Evolutionary conservation across 2,329 filamentous ascomycete genomes (phyloP), one percentile per base, ranked within the genome.

Genomic region (Hirsutella thompsonii): DNA sequence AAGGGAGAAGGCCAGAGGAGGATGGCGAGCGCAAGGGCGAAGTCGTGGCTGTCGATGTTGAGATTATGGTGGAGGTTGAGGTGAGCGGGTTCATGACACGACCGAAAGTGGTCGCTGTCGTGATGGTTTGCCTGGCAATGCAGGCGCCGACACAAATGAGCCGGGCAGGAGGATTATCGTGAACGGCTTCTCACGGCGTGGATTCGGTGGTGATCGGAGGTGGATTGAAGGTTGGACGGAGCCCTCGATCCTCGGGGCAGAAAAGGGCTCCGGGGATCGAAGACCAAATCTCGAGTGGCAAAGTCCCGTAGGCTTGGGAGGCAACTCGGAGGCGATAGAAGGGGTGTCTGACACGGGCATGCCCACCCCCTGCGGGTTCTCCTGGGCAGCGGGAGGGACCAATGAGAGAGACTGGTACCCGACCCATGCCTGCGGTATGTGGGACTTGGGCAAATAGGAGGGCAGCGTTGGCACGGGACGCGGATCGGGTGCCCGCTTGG

Each of bases 221-320:
- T 45, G 39, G 29, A 38, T 44, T 32, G 14, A 34, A 43, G 45
- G 37, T 39, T 41, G 36, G 42, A 47, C 46, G 42, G 42, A 36
- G 42, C 42, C n/a, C 39, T 45, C 44, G 46, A 48, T 48, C 42
- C 28, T 44, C 44, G 42, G 39, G 26, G 21, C 28, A 36, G 36
- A 32, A 18, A 38, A 36, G 36, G 34, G 36, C 23, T 33, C 42
- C 42, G 42, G 40, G 33, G 39, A 48, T 48, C 46, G 44, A 42
- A n/a, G 41, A 23, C 38, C 45, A 40, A 28, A 26, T 21, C 33
- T 33, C 11, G 20, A 32, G 28, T 19, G 29, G 19, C 14, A 41
- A 19, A n/a, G n/a, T 34, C 36, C 20, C 29, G 23, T 33, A 39
- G 18, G 23, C 23, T 11, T 34, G 34, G 20, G 33, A 37, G 16